Evolutionary conservation across 257 asterid species (phyloP), one percentile per base, ranked within the genome.

Genomic region (Misopates orontium): DNA sequence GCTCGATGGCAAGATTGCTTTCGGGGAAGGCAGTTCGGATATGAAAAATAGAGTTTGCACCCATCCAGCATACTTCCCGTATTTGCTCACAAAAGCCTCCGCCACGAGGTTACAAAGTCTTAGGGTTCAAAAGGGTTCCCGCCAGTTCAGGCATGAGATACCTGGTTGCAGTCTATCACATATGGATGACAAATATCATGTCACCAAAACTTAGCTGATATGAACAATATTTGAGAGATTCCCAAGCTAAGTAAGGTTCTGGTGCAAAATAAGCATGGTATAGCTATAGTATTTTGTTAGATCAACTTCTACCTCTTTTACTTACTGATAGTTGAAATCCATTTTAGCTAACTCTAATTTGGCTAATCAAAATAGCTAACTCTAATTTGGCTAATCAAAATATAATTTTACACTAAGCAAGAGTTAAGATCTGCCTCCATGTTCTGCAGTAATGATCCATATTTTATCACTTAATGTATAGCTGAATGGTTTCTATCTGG

Each of bases 61-160:
- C 99, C 99, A 94, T n/a, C 99, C 99, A 8, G 99, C 99, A 77
- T 84, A 94, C 73, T 83, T 87, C 36, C 99, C 99, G 57, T 94
- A 94, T 75, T 83, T 94, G 59, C 81, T 80, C 77, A 90, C 85
- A 45, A 94, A 94, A 64, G 95, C 97, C 76, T 90, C 89, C 1
- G 95, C 80, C 24, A 94, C 97, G 1, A 77, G 88, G 56, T n/a
- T 70, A 80, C 78, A n/a, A 69, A 52, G 75, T 71, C 72, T 71
- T 83, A 32, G 92, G 85, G 3, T 95, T 88, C 72, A 90, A 70
- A 36, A 82, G 79, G 52, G 89, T 78, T 57, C 97, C 97, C 16
- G 95, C 89, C 70, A 90, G 81, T 77, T 94, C 99, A 56, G 99
- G 99, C 68, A 90, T 71, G 73, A 94, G 88, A 77, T 94, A 82